Conservation (phyloP, 202 grass and related monocot species). For the Saccharum hybrid region DNA sequence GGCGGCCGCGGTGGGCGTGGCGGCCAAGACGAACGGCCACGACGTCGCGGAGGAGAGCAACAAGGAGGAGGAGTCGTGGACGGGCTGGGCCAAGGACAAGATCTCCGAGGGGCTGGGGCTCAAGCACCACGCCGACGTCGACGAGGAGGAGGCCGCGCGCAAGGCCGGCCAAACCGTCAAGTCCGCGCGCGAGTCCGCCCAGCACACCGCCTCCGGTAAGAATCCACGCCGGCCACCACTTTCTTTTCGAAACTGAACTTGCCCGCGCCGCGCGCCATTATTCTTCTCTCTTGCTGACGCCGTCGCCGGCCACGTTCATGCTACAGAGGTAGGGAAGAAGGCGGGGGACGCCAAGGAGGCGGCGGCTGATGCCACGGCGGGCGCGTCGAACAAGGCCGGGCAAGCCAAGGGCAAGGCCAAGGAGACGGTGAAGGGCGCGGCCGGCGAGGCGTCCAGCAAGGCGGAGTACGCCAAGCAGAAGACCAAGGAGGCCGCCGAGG, state of each 20-base stretch:
- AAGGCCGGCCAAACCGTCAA: conserved; percentile 60
- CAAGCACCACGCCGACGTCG: conserved; percentile 45
- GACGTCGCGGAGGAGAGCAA: conserved; percentile 4
- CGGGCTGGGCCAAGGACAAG: conserved; percentile 76
- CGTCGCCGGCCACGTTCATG: not conserved
- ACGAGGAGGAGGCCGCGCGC: conserved; percentile 63
- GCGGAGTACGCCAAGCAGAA: conserved; percentile 53
- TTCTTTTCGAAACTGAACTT: not conserved
- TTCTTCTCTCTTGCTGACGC: not conserved
- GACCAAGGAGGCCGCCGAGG: conserved; percentile 42
- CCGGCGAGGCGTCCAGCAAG: conserved; percentile 34
- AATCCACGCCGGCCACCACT: not conserved
- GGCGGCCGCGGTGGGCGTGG: not conserved
- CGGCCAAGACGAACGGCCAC: conserved; percentile 34
- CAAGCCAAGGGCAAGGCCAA: conserved; percentile 42
- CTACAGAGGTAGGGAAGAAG: conserved; percentile 57
- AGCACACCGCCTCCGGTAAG: conserved; percentile 56
- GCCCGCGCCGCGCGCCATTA: not conserved
- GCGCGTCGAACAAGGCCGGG: conserved; percentile 48
- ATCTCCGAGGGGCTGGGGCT: conserved; percentile 65
- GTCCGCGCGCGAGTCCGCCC: conserved; percentile 47
- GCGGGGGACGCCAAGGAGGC: conserved; percentile 52
- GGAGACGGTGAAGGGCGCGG: conserved; percentile 40
- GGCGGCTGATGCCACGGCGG: conserved; percentile 38
- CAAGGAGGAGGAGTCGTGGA: conserved; percentile 60